phyloP scores from a whole-genome alignment of 805 yeast genomes.

The Phaffomyces thermotolerans region DNA sequence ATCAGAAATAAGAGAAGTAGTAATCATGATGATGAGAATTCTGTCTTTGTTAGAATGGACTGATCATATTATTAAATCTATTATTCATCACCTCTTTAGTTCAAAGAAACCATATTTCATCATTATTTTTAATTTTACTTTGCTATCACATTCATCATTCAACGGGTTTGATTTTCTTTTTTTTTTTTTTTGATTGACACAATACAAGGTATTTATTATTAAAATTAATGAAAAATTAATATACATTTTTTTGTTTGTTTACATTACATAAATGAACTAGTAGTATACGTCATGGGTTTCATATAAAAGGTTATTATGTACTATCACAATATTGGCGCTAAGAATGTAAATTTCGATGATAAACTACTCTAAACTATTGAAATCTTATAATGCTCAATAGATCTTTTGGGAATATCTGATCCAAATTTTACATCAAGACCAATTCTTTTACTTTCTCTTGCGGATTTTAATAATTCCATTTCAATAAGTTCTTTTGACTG shows the following conservation, averaged over 20 bases:
- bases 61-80: too few relatives aligned
- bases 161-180: too few relatives aligned
- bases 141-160: too few relatives aligned
- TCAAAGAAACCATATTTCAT: too few relatives aligned
- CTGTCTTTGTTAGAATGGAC: neutral
- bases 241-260: neutral
- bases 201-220: too few relatives aligned
- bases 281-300: slow-evolving; percentile 92
- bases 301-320: slow-evolving; percentile 76
- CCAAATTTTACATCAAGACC: slow-evolving; percentile 97
- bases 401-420: slow-evolving; percentile 81
- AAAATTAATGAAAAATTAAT: too few relatives aligned
- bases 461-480: slow-evolving; percentile 92
- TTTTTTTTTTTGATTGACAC: too few relatives aligned
- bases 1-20: slow-evolving; percentile 3
- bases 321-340: slow-evolving; percentile 98
- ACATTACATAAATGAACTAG: slow-evolving; percentile 17
- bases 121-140: too few relatives aligned
- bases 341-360: slow-evolving; percentile 90
- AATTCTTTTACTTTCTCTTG: slow-evolving; percentile 85
- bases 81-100: too few relatives aligned
- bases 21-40: neutral
- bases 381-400: slow-evolving; percentile 79
- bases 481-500: slow-evolving; percentile 86
- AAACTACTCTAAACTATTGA: slow-evolving; percentile 80